These are phyloP conservation scores for Melaleuca alternifolia DNA, from an alignment of 345 rosid species.

Conservation along the genomic window DNA sequence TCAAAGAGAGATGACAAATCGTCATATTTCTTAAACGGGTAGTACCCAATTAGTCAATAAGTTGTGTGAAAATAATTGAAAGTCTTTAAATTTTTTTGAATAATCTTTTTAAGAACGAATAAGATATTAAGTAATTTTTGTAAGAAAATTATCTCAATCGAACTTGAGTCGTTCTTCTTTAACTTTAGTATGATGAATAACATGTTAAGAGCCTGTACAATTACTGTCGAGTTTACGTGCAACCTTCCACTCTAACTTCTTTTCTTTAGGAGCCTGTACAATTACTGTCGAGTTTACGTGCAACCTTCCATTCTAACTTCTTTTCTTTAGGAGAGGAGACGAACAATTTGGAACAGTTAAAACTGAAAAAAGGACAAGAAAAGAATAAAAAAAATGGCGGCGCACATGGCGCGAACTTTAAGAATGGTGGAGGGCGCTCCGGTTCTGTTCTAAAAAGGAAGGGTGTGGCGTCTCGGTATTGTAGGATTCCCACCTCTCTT, in stretches of 20 bases:
- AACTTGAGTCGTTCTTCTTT: too few relatives aligned
- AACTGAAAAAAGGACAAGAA: neutral
- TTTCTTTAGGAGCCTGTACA: neutral
- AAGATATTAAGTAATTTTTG: too few relatives aligned
- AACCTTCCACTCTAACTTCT: neutral
- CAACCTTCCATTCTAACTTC: neutral
- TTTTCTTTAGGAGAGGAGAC: too few relatives aligned
- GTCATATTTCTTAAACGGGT: too few relatives aligned
- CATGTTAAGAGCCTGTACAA: neutral
- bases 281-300: neutral
- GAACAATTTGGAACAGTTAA: neutral
- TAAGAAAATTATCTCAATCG: too few relatives aligned
- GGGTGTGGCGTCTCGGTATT: constrained; percentile 13
- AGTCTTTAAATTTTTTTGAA: too few relatives aligned
- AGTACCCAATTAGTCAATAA: too few relatives aligned
- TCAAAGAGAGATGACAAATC: too few relatives aligned
- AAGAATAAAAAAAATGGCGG: constrained; percentile 1
- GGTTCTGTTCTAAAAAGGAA: neutral
- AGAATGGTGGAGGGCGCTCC: constrained; percentile 4
- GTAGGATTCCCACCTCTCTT: neutral
- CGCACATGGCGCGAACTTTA: constrained; percentile 40
- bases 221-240: neutral
- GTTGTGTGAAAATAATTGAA: too few relatives aligned
- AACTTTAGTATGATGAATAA: fast-evolving
- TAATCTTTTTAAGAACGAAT: too few relatives aligned